A percentile compares a stretch with the other conserved stretches of the same genome.
These are phyloP conservation scores for Pulveroboletus sp. DNA, from an alignment of 1,284 basidiomycete species.

Conservation along the genomic window DNA sequence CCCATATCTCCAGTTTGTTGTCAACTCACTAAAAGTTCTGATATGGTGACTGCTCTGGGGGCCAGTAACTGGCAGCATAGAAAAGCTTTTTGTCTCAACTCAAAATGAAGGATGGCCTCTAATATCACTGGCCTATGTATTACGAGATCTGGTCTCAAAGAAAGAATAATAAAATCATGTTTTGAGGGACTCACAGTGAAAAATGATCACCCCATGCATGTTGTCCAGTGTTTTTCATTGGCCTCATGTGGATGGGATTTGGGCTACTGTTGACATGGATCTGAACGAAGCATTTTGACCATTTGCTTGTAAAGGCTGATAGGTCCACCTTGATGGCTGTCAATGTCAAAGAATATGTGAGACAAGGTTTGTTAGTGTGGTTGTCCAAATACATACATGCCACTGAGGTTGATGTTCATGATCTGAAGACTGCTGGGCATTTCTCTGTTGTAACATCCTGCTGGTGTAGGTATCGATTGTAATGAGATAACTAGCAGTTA, in stretches of 20 bases:
- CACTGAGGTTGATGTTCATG: conserved; percentile 17
- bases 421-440: background rate
- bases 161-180: background rate
- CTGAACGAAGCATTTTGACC: conserved; percentile 28
- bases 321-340: conserved; percentile 27
- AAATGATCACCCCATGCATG: background rate
- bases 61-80: conserved; percentile 15
- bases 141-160: background rate
- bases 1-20: conserved; percentile 9
- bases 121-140: conserved; percentile 10
- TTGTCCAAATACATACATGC: conserved; percentile 12
- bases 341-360: background rate
- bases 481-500: background rate
- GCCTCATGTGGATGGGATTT: conserved; percentile 8
- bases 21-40: conserved; percentile 15
- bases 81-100: conserved; percentile 21
- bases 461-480: background rate
- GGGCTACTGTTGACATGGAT: conserved; percentile 18
- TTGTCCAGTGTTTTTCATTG: background rate
- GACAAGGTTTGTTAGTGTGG: background rate
- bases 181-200: conserved; percentile 13
- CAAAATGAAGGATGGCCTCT: conserved; percentile 22
- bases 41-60: conserved; percentile 11
- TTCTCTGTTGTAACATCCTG: background rate
- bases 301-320: conserved; percentile 12